phyloP scores from a whole-genome alignment of 345 rosid genomes.

The Pugionium dolabratum region DNA sequence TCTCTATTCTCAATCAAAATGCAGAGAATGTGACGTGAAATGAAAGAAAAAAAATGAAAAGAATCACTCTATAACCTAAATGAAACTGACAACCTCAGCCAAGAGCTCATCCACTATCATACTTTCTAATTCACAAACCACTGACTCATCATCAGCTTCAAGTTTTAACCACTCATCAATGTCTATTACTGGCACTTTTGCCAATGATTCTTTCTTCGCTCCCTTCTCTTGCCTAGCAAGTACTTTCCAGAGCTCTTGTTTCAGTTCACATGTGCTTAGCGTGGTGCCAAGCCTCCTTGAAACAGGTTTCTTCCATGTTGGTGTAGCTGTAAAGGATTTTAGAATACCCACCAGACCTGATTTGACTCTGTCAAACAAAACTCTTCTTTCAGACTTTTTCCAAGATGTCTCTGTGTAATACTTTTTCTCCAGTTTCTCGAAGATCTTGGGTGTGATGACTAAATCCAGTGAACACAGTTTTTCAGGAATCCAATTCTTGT shows the following conservation, averaged over 20 bases:
- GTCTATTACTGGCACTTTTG: slow-evolving; percentile 42
- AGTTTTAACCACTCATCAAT: slow-evolving; percentile 58
- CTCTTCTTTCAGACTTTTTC: slow-evolving; percentile 72
- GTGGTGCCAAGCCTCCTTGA: slow-evolving; percentile 45
- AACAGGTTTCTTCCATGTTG: slow-evolving; percentile 51
- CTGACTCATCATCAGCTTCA: slow-evolving; percentile 55
- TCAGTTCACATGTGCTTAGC: slow-evolving; percentile 30
- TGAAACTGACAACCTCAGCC: slow-evolving; percentile 52
- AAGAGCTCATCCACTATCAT: slow-evolving; percentile 68
- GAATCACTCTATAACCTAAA: slow-evolving; percentile 39
- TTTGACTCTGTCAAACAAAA: slow-evolving; percentile 70
- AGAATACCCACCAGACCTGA: slow-evolving; percentile 51
- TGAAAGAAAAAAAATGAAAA: slow-evolving; percentile 22
- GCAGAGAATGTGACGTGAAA: slow-evolving; percentile 24
- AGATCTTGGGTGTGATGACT: slow-evolving; percentile 48
- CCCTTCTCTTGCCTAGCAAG: slow-evolving; percentile 52
- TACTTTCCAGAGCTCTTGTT: slow-evolving; percentile 57
- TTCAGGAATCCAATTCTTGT: slow-evolving; percentile 31
- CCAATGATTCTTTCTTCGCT: slow-evolving; percentile 44
- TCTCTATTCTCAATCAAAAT: slow-evolving; percentile 34
- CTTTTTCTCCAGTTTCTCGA: slow-evolving; percentile 79
- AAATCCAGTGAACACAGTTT: slow-evolving; percentile 38
- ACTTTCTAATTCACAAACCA: slow-evolving; percentile 66
- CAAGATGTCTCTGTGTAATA: slow-evolving; percentile 60
- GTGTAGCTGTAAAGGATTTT: slow-evolving; percentile 45